Base-by-base conservation (phyloP, 805 yeast species). In the Monosporozyma solicola region DNA sequence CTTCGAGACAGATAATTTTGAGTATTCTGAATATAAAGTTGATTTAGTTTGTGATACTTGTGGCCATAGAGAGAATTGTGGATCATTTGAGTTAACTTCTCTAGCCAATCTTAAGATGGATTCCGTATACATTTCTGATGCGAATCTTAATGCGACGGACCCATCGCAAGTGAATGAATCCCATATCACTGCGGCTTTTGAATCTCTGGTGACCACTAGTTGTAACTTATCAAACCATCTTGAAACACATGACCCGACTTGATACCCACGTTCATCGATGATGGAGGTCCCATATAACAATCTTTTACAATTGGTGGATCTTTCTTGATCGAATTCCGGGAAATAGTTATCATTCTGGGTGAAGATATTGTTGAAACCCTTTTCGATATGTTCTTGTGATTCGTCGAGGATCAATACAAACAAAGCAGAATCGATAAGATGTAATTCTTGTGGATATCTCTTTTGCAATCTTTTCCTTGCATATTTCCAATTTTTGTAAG, bases 191-290 rank as follows among this genome's bases (percentile, higher is more conserved):
- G 96, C 95, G 5, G 94, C 95, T 64, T 85, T 84, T 5, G 95
- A 88, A 66, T 88, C 90, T 61, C 80, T 80, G 1, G 96, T 87
- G 41, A 90, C 82, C 46, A 90, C 84, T 54, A 90, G 74, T 68
- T 90, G 97, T 59, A 90, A 72, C 70, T 88, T 88, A 69, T 88
- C 97, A 65, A 88, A 90, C 97, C 96, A 90, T 67, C 97, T 74
- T 59, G 92, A 89, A 31, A 92, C 85, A 72, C 96, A 89, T 1
- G 96, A 87, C 44, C 97, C 97, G 11, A 85, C 83, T 70, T 90
- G 97, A 51, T 87, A 81, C 58, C 96, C 97, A 35, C 56, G 51
- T 6, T 83, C 80, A 57, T 87, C 87, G 45, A 90, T 75, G 25
- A 74, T 74, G 15, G 87, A 80, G 51, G 86, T 81, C 5, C 97